Evolutionary conservation across 2,329 filamentous ascomycete genomes (phyloP), one percentile per base, ranked within the genome.

Genomic region (Pseudogymnoascus sp.): DNA sequence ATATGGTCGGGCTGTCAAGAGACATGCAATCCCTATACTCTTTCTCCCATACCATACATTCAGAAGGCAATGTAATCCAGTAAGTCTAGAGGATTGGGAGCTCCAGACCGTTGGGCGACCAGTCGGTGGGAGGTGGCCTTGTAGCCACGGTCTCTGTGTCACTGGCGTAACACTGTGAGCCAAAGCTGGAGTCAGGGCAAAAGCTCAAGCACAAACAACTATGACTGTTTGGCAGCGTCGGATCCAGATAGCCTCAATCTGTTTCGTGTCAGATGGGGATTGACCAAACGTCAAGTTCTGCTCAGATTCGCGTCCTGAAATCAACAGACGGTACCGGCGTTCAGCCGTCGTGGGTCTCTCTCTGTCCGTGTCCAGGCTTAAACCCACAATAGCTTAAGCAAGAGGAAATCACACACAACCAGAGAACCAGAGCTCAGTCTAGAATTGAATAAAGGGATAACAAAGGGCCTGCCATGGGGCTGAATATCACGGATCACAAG

Each of bases 241-340:
- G 28, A 35, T 35, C 16, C 28, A 56, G 50, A 33, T 33, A 21
- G 5, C 50, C 10, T 56, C 50, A 56, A 56, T 56, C 16, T 28
- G 50, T 56, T 56, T 56, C 14, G 16, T 56, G 16, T 35, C 50
- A 56, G 28, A 33, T 3, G 44, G 50, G n/a, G 50, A 56, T 56
- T 56, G 50, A 56, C 4, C 28, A 56, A 35, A 56, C 28, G 50
- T 56, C 50, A 56, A 33, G 25, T 33, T 56, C 50, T 56, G 50
- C 50, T 56, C 14, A 56, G 50, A 28, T 56, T 33, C 28, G 50
- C 50, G 28, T 53, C 47, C n/a, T 1, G 23, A 4, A 8, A 23
- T 53, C 47, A 53, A 31, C 31, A 28, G n/a, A 53, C n/a, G 47
- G 47, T 56, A 56, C 47, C 28, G 50, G n/a, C n/a, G 50, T 56